phyloP scores from a whole-genome alignment of 306 rosid species.

The Cicer judaicum region DNA sequence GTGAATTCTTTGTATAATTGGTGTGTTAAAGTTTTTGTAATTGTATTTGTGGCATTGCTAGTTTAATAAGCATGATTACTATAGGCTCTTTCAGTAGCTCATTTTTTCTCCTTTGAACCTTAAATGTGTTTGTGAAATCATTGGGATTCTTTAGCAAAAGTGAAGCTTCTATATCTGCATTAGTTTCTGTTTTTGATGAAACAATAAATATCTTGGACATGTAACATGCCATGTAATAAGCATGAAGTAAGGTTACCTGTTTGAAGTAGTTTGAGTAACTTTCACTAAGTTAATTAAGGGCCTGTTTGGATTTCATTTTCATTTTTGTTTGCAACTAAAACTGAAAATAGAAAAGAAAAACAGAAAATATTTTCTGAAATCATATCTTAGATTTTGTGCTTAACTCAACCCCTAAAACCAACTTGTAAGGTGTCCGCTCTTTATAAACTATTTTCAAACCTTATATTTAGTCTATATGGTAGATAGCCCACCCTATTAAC shows the following conservation, averaged over 20 bases:
- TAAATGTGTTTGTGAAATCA: constrained; percentile 16
- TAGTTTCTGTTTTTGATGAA: constrained; percentile 32
- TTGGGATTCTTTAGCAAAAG: constrained; percentile 8
- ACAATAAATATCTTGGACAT: constrained; percentile 29
- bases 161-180: constrained; percentile 4
- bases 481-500: not conserved
- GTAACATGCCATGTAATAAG: constrained; percentile 21
- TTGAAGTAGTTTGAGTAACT: constrained; percentile 26
- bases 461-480: not conserved
- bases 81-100: constrained; percentile 26
- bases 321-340: not conserved
- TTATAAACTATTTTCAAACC: not conserved
- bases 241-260: constrained; percentile 11
- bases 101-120: constrained; percentile 35
- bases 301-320: not conserved
- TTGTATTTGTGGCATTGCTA: constrained; percentile 11
- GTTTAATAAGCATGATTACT: constrained; percentile 16
- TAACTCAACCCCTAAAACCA: too few species aligned
- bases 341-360: too few species aligned
- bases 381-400: too few species aligned
- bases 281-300: constrained; percentile 16
- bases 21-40: constrained; percentile 11
- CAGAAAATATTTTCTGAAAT: too few species aligned
- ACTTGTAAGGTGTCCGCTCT: too few species aligned
- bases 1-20: constrained; percentile 30